These are phyloP conservation scores for Penicillium longicatenatum DNA, from an alignment of 495 filamentous ascomycete genomes.

Conservation along the genomic window DNA sequence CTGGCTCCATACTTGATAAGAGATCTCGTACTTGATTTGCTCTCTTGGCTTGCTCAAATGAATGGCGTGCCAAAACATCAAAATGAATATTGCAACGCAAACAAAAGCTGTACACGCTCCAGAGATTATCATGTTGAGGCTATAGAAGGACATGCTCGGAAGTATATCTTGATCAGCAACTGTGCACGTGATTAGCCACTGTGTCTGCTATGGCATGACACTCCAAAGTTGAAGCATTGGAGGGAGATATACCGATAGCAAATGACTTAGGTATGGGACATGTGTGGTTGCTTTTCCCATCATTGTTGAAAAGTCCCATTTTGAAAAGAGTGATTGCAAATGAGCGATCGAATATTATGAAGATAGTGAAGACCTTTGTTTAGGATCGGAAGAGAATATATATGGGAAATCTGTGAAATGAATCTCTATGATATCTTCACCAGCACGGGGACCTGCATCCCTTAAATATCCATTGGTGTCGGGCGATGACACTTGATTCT, in stretches of 20 bases:
- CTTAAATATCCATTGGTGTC: not conserved
- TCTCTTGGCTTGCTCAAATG: slow-evolving; percentile 33
- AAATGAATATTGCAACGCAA: slow-evolving; percentile 20
- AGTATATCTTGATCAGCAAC: not conserved
- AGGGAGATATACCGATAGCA: not conserved
- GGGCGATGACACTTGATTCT: not conserved
- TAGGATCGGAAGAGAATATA: too few relatives aligned
- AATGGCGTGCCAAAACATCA: slow-evolving; percentile 28
- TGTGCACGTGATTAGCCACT: not conserved
- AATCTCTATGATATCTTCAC: too few relatives aligned
- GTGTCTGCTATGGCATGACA: not conserved
- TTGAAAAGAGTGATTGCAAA: not conserved
- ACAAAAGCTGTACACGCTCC: slow-evolving; percentile 24
- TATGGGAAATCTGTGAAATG: too few relatives aligned
- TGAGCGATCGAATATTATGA: not conserved
- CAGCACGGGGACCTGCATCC: too few relatives aligned
- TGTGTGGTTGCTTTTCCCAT: slow-evolving; percentile 3
- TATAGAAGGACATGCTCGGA: slow-evolving; percentile 18
- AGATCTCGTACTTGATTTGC: slow-evolving; percentile 30
- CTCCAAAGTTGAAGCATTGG: not conserved
- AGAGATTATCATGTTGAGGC: slow-evolving; percentile 31
- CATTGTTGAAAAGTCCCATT: slow-evolving; percentile 1
- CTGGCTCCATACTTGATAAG: not conserved
- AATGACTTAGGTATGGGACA: slow-evolving; percentile 6
- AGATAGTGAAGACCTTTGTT: too few relatives aligned